Evolutionary conservation across 768 basidiomycete species (phyloP), one percentile per base, ranked within the genome.

Genomic region (Leccinum disarticulatum): DNA sequence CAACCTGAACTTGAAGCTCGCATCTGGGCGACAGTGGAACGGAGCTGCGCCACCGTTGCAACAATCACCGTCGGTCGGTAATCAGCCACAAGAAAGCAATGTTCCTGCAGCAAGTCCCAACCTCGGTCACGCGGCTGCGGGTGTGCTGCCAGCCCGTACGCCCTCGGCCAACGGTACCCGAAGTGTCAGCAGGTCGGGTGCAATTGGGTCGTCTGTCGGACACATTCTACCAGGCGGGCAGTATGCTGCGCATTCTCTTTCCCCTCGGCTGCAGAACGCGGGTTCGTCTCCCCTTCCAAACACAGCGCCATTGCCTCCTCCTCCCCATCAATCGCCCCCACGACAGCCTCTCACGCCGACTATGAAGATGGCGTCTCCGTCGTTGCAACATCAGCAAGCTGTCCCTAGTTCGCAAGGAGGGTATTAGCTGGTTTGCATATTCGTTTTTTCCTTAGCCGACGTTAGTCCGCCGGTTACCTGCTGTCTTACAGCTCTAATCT

Each of bases 121-220:
- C 36, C 62, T 60, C 31, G 17, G 56, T 15, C 76, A 80, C 59
- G 64, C 76, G n/a, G 66, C 73, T 10, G 77, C 75, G 38, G 72
- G 68, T 55, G 58, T 58, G 17, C 75, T 79, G 3, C 80, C 79
- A 25, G 65, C 65, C 17, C 80, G 85, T 25, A 79, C 80, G 11
- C 81, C 85, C 3, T 87, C 86, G 0, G 79, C 82, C 19, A 85
- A 84, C 64, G 85, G 86, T 6, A 78, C 77, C n/a, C 81, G 83
- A 48, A 75, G 76, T 25, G 75, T 73, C 13, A 70, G 73, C 67
- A 74, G 81, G 51, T 43, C 64, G 3, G 70, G 65, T 27, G 55
- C 28, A 30, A 67, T 70, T 31, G 61, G 59, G 17, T 28, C 64
- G 28, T 53, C 66, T 36, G 64, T 67, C 9, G 68, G 69, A 6